A percentile compares a stretch with the other conserved stretches of the same genome.
Conservation (phyloP, 352 stramenopile species). For the Globisporangium lucens region DNA sequence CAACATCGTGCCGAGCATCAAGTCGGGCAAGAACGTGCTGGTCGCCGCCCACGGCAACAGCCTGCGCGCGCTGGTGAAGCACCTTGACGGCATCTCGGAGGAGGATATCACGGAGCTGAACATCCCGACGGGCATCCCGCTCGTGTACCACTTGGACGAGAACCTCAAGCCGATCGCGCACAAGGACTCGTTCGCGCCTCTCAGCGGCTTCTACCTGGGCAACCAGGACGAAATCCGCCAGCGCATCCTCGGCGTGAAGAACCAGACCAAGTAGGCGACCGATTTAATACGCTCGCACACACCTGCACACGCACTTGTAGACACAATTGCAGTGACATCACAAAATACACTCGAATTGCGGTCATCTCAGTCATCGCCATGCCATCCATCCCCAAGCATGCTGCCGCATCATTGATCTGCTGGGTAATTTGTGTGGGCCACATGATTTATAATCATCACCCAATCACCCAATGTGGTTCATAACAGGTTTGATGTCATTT, state of each 20-base stretch:
- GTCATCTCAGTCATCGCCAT: background rate
- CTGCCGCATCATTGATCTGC: background rate
- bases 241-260: constrained; percentile 97
- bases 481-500: too few relatives aligned
- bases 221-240: constrained; percentile 96
- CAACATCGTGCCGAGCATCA: constrained; percentile 91
- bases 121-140: constrained; percentile 90
- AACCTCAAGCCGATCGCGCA: constrained; percentile 82
- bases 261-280: constrained; percentile 93
- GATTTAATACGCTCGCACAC: too few relatives aligned
- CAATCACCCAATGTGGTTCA: background rate
- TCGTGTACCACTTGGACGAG: constrained; percentile 88
- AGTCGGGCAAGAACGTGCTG: constrained; percentile 93
- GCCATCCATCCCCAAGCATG: background rate
- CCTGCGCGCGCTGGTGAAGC: constrained; percentile 91
- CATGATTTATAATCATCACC: background rate
- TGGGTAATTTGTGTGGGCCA: background rate
- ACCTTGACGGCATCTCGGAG: constrained; percentile 91
- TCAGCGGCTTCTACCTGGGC: constrained; percentile 83
- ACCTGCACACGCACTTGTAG: background rate
- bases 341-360: background rate
- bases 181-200: constrained; percentile 82
- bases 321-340: background rate
- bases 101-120: constrained; percentile 94
- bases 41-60: constrained; percentile 95